Percentiles rank a stretch among this genome's conserved stretches.
These are phyloP conservation scores for Amanita fuliginea DNA, from an alignment of 768 basidiomycete species.

Conservation along the genomic window DNA sequence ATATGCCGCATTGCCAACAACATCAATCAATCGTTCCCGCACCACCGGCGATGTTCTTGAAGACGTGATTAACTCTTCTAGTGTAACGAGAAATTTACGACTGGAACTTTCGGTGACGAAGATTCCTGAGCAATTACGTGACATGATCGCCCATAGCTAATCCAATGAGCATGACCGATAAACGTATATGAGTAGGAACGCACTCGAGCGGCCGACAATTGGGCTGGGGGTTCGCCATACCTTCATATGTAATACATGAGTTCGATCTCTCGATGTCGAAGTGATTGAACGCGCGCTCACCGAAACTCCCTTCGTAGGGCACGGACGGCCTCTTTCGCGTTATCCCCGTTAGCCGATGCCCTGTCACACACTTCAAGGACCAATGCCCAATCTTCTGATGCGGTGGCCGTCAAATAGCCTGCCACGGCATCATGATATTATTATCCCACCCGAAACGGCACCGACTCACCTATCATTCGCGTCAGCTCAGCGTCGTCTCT, in stretches of 20 bases:
- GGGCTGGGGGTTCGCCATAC: conserved; percentile 65
- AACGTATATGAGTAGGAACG: conserved; percentile 14
- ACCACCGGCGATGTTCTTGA: conserved; percentile 69
- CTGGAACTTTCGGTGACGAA: conserved; percentile 63
- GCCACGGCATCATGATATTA: neutral
- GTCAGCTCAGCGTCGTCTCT: conserved; percentile 40
- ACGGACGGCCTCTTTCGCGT: conserved; percentile 76
- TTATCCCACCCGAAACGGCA: too few relatives aligned
- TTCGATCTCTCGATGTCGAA: neutral
- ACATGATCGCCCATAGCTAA: conserved; percentile 85
- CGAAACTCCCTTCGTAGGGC: conserved; percentile 83
- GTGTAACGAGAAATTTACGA: conserved; percentile 68
- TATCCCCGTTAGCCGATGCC: conserved; percentile 57
- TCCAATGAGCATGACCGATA: conserved; percentile 2
- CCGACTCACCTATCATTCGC: conserved; percentile 53
- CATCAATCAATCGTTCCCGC: conserved; percentile 67
- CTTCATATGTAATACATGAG: conserved; percentile 20
- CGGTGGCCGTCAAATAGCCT: conserved; percentile 70
- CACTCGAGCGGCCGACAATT: conserved; percentile 68
- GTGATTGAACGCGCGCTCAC: conserved; percentile 20
- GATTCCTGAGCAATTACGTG: conserved; percentile 64
- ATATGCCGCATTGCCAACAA: conserved; percentile 75
- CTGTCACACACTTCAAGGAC: conserved; percentile 83
- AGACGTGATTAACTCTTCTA: conserved; percentile 62
- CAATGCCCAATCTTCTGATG: conserved; percentile 73